Evolutionary conservation across 2,329 filamentous ascomycete genomes (phyloP).

Genomic region (Xylaria sp.): DNA sequence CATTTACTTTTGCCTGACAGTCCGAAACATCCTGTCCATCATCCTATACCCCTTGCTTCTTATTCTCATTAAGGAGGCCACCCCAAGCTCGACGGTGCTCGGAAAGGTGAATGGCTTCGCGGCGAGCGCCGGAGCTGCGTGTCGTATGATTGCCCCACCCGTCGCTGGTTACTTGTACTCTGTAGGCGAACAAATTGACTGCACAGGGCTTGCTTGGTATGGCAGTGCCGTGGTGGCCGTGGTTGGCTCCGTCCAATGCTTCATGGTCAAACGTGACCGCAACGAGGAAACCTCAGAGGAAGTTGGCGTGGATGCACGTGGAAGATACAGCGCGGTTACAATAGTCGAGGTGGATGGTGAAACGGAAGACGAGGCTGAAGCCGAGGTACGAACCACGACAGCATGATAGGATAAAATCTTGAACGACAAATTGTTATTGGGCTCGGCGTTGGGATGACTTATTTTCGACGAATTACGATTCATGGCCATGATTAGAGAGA

Average conservation of each 20-base stretch:
- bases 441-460: background rate
- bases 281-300: slow-evolving; percentile 21
- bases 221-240: slow-evolving; percentile 60
- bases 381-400: background rate
- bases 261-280: slow-evolving; percentile 48
- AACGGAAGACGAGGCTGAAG: slow-evolving; percentile 1
- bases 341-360: slow-evolving; percentile 20
- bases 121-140: slow-evolving; percentile 66
- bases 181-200: slow-evolving; percentile 59
- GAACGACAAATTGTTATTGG: background rate
- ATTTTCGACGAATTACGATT: slow-evolving; percentile 13
- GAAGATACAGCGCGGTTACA: slow-evolving; percentile 10
- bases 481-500: background rate
- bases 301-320: background rate
- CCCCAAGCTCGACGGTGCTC: slow-evolving; percentile 57
- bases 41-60: slow-evolving; percentile 67
- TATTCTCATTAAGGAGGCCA: slow-evolving; percentile 70
- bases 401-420: background rate
- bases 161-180: slow-evolving; percentile 66
- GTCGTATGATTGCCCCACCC: slow-evolving; percentile 68
- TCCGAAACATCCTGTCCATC: slow-evolving; percentile 65
- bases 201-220: slow-evolving; percentile 66
- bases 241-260: slow-evolving; percentile 63
- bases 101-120: slow-evolving; percentile 69
- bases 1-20: slow-evolving; percentile 59